Percentiles rank a stretch among this genome's conserved stretches.
These are phyloP conservation scores for Colletotrichum ledebouriae DNA, from an alignment of 2,329 filamentous ascomycete genomes.

Conservation along the genomic window DNA sequence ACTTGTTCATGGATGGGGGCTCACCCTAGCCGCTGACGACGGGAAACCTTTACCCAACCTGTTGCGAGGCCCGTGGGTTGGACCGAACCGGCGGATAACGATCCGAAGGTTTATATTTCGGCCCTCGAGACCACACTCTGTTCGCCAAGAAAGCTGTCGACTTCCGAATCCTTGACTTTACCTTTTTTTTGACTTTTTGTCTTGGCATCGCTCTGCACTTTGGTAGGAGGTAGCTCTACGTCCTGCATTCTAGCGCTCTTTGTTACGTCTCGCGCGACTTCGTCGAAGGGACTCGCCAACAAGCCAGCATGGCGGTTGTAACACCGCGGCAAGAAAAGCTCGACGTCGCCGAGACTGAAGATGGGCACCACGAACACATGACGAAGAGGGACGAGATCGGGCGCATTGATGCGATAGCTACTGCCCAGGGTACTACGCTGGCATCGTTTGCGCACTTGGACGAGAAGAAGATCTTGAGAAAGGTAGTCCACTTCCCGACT, in stretches of 20 bases:
- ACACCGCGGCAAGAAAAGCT: slow-evolving; percentile 28
- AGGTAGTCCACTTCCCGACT: slow-evolving; percentile 51
- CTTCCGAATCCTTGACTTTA: background rate
- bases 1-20: slow-evolving; percentile 3
- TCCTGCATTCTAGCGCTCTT: too few species aligned
- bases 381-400: slow-evolving; percentile 24
- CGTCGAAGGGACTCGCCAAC: background rate
- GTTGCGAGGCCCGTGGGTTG: slow-evolving; percentile 10
- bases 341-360: slow-evolving; percentile 32
- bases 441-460: slow-evolving; percentile 56
- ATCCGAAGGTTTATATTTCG: slow-evolving; percentile 31
- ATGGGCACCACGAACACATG: slow-evolving; percentile 3
- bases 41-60: slow-evolving; percentile 5
- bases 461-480: slow-evolving; percentile 71
- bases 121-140: slow-evolving; percentile 1
- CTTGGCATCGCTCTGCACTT: background rate
- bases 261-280: background rate
- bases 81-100: slow-evolving; percentile 11
- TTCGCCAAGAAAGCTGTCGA: background rate
- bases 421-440: slow-evolving; percentile 17
- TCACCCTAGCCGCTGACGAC: slow-evolving; percentile 25
- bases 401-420: slow-evolving; percentile 18
- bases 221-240: too few species aligned
- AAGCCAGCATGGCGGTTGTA: background rate
- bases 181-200: background rate